Percentiles rank a stretch among this genome's conserved stretches.
Conservation (phyloP, 2,329 filamentous ascomycete genomes). For the Teratosphaeria gauchensis region DNA sequence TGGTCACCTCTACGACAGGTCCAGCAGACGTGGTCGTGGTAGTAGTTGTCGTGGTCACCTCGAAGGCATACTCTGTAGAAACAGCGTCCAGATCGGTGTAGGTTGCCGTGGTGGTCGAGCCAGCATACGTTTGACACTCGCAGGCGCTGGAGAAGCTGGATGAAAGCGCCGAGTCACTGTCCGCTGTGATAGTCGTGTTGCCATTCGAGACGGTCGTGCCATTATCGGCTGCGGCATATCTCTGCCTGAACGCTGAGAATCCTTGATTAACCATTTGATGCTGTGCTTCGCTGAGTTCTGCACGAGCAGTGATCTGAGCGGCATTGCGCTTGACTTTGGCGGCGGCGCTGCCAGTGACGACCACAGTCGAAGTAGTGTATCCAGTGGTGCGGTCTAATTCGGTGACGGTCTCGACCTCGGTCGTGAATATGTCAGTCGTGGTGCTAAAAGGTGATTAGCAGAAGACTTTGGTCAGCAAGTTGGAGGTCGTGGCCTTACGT, state of each 20-base stretch:
- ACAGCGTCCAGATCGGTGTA: slow-evolving; percentile 17
- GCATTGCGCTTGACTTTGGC: slow-evolving; percentile 9
- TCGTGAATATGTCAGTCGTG: slow-evolving; percentile 10
- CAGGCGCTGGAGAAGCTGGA: slow-evolving; percentile 25
- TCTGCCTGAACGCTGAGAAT: slow-evolving; percentile 11
- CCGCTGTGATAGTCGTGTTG: neutral
- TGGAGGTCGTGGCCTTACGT: slow-evolving; percentile 13
- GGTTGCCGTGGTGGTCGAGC: slow-evolving; percentile 18
- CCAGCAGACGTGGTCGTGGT: neutral
- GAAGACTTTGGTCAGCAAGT: slow-evolving; percentile 1
- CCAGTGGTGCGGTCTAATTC: slow-evolving; percentile 12
- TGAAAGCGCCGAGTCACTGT: slow-evolving; percentile 10
- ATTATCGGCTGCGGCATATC: slow-evolving; percentile 7
- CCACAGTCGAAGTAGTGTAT: slow-evolving; percentile 17
- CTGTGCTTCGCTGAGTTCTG: slow-evolving; percentile 3
- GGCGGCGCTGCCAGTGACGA: slow-evolving; percentile 6
- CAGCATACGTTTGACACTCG: slow-evolving; percentile 17
- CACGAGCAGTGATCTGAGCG: slow-evolving; percentile 9
- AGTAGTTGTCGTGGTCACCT: neutral
- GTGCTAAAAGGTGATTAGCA: slow-evolving; percentile 7
- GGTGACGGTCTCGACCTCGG: slow-evolving; percentile 11
- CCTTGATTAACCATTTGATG: slow-evolving; percentile 3
- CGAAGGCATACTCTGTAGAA: neutral
- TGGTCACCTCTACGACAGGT: neutral
- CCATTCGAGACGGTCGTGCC: slow-evolving; percentile 3